These are phyloP conservation scores for Cupressus sempervirens DNA, from an alignment of 75 land plant genomes.

Conservation along the genomic window DNA sequence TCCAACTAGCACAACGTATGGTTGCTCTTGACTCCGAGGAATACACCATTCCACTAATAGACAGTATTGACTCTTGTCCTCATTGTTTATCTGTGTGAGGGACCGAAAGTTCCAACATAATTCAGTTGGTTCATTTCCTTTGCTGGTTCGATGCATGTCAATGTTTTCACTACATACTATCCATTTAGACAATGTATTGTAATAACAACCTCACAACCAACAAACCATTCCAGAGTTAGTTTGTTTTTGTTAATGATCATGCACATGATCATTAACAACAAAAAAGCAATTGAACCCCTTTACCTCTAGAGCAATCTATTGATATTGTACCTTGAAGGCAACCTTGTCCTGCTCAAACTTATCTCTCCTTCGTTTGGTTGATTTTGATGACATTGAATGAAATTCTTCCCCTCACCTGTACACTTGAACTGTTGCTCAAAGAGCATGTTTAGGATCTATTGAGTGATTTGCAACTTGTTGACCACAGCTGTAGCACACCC, in stretches of 20 bases:
- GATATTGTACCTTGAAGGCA: slow-evolving; percentile 34
- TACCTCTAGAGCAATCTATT: slow-evolving; percentile 46
- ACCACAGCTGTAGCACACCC: slow-evolving; percentile 63
- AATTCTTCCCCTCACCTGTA: slow-evolving; percentile 61
- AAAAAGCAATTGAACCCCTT: slow-evolving; percentile 95
- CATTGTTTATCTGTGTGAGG: too few relatives aligned
- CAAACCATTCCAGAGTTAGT: slow-evolving; percentile 84
- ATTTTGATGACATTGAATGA: slow-evolving; percentile 31
- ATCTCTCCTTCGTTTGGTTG: slow-evolving; percentile 72
- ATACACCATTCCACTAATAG: too few relatives aligned
- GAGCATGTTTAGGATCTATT: slow-evolving; percentile 61
- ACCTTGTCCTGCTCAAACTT: slow-evolving; percentile 42
- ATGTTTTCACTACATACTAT: too few relatives aligned
- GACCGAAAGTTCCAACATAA: too few relatives aligned
- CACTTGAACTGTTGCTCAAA: slow-evolving; percentile 76
- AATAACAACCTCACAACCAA: slow-evolving; percentile 83
- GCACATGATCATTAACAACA: slow-evolving; percentile 82
- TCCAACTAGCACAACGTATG: too few relatives aligned
- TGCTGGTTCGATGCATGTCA: too few relatives aligned
- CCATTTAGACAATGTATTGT: slow-evolving; percentile 92
- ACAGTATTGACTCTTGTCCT: too few relatives aligned
- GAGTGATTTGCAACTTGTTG: slow-evolving; percentile 51
- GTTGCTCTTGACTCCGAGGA: too few relatives aligned
- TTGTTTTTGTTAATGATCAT: slow-evolving; percentile 93
- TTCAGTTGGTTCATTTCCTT: too few relatives aligned